Conservation (phyloP, 2,329 filamentous ascomycete species). For the Zasmidium cellare region DNA sequence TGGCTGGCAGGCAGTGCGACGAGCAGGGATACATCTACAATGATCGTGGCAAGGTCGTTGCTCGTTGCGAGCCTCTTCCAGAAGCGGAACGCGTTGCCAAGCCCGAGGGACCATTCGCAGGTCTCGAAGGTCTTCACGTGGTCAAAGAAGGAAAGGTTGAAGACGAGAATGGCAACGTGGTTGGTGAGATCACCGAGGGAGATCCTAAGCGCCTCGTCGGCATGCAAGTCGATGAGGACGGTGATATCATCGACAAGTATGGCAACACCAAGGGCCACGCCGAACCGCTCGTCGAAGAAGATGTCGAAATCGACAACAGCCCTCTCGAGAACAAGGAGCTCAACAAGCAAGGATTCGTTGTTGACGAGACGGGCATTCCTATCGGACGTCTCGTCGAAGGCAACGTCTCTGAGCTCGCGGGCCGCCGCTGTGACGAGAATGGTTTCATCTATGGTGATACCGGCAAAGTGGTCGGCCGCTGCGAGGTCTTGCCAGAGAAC, state of each 20-base stretch:
- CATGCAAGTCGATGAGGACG: constrained; percentile 75
- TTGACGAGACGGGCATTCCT: constrained; percentile 54
- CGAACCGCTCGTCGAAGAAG: constrained; percentile 52
- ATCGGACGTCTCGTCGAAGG: constrained; percentile 59
- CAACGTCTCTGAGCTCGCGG: constrained; percentile 58
- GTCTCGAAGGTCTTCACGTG: constrained; percentile 64
- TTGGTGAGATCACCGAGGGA: constrained; percentile 70
- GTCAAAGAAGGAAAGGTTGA: constrained; percentile 71
- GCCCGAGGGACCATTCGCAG: constrained; percentile 67
- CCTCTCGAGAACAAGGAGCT: constrained; percentile 54
- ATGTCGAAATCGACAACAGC: constrained; percentile 49
- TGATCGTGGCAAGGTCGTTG: constrained; percentile 57
- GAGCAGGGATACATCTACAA: constrained; percentile 58
- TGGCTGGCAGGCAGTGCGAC: constrained; percentile 57
- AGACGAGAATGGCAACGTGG: constrained; percentile 75
- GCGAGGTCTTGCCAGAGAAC: constrained; percentile 59
- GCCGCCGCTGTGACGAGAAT: constrained; percentile 57
- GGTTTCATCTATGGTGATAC: constrained; percentile 58
- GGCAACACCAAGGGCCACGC: constrained; percentile 61
- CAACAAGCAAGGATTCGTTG: constrained; percentile 63
- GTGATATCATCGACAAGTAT: constrained; percentile 76
- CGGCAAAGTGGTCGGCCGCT: constrained; percentile 58
- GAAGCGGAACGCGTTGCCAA: constrained; percentile 56
- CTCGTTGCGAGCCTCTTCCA: constrained; percentile 59
- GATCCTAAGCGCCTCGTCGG: constrained; percentile 72